Evolutionary conservation across 2,329 filamentous ascomycete species (phyloP), one percentile per base, ranked within the genome.

Genomic region (Colletotrichum lentis): DNA sequence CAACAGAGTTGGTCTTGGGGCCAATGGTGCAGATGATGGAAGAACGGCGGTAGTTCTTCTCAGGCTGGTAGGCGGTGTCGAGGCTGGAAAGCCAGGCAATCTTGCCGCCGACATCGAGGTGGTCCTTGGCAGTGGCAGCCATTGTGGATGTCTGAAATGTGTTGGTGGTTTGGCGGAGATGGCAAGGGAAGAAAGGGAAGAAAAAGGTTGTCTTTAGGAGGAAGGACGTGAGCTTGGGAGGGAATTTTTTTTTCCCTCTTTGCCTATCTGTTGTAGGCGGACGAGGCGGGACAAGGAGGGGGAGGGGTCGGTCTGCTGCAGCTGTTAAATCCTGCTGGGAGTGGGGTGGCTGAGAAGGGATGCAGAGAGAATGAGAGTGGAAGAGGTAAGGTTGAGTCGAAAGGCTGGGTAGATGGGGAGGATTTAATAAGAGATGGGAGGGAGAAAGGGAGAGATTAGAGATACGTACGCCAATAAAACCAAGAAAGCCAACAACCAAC

Each of bases 1-100:
- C 92, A 67, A 94, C 91, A 44, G 93, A 97, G 87, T 99, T 99
- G 76, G 96, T 99, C 90, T 98, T 99, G 79, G 96, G 96, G 71
- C 96, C 96, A 80, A 99, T 98, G 76, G 96, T 98, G 85, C 95
- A 94, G 83, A 99, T 97, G 85, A 99, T 99, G 78, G 94, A 97
- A 71, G 95, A 97, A 74, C 96, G 91, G 77, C 96, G 93, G 83
- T 96, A 96, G 85, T 96, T 94, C 82, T 91, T 92, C 76, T 90
- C 87, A 65, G 95, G 94, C 75, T 88, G 86, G 84, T 91, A 94
- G 78, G 96, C 92, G 73, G 95, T 97, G 85, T 97, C 91, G 78
- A 99, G 92, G 71, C 82, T 80, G 70, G 87, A 83, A 70, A 90
- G 83, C 88, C 88, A 90, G 77, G 86, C 84, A 73, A 90, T 87